Evolutionary conservation across 176 grass and related monocot genomes (phyloP).

Genomic region (Luzula sylvatica): DNA sequence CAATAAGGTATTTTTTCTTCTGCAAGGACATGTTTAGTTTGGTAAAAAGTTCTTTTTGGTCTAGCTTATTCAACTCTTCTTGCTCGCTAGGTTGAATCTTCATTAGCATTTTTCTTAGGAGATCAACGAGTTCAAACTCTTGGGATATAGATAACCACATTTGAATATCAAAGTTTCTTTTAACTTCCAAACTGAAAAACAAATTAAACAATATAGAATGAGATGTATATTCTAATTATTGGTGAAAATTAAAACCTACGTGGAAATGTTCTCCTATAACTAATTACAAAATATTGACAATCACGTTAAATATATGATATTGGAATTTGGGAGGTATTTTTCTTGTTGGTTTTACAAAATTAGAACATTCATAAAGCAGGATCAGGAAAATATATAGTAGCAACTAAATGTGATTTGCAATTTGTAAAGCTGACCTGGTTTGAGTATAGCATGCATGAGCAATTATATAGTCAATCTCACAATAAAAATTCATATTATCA

Average conservation of each 20-base stretch:
- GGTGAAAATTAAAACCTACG: background rate
- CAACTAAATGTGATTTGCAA: no score
- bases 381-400: no score
- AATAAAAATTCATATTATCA: no score
- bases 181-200: background rate
- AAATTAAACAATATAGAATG: background rate
- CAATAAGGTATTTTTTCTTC: background rate
- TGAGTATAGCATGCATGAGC: no score
- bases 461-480: no score
- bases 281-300: no score
- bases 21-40: no score
- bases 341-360: no score
- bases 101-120: background rate
- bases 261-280: background rate
- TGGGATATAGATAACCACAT: conserved; percentile 11
- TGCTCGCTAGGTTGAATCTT: background rate
- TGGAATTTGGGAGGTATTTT: background rate
- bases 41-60: no score
- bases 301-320: no score
- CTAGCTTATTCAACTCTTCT: background rate
- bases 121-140: background rate
- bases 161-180: background rate
- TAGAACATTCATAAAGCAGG: background rate
- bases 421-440: no score
- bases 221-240: background rate